Percentiles rank a stretch among this genome's conserved stretches.
Evolutionary conservation across 305 asterid genomes (phyloP).

Genomic region (Nicotiana rustica): DNA sequence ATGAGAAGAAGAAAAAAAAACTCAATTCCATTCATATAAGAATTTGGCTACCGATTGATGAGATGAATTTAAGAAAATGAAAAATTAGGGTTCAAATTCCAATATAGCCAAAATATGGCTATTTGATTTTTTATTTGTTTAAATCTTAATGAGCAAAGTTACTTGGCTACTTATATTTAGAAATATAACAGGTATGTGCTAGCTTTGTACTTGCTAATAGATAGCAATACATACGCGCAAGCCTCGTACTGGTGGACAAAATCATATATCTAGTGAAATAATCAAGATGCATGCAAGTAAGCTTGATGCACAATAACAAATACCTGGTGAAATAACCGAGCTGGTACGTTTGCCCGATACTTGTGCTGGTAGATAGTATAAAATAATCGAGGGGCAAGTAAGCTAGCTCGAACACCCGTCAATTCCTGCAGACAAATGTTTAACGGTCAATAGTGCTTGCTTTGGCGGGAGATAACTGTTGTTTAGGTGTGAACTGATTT

Average conservation of each 20-base stretch:
- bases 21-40: not conserved
- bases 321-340: not conserved
- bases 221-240: no score
- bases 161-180: no score
- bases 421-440: no score
- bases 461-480: slow-evolving; percentile 9
- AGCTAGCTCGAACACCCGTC: no score
- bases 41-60: no score
- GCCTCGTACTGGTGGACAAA: not conserved
- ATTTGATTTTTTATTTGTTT: not conserved
- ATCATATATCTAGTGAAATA: not conserved
- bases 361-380: no score
- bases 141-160: no score
- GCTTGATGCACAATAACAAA: not conserved
- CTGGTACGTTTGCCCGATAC: no score
- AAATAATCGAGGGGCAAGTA: not conserved
- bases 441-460: not conserved
- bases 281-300: not conserved
- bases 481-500: slow-evolving; percentile 26
- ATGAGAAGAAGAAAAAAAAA: not conserved
- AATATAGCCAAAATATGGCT: not conserved
- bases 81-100: no score
- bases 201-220: not conserved
- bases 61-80: no score
- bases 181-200: no score